Base-by-base conservation (phyloP, 768 basidiomycete genomes). In the Lactarius vividus region DNA sequence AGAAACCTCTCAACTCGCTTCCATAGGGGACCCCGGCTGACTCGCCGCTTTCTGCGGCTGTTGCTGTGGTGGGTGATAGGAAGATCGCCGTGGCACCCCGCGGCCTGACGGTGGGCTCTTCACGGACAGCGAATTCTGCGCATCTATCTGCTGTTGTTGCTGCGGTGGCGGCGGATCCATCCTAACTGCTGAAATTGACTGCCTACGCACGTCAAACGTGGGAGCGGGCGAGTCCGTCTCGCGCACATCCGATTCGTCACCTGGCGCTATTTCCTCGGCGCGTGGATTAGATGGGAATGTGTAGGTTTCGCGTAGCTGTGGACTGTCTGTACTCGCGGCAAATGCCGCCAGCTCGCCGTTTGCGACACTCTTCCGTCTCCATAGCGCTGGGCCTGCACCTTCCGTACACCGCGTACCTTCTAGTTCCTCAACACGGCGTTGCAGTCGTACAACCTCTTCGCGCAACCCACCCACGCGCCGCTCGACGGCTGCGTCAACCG, bases 351-450 rank as follows among this genome's bases (percentile, higher is more conserved):
- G 61, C 53, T 57, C 65, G 20, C 52, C 64, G 52, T 61, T 64
- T 37, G 70, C 56, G 35, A 72, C 57, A 67, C 75, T 74, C 63
- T 70, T 71, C 37, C 69, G 67, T 52, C 70, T 66, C 57, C 61
- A 62, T 33, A 52, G 31, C n/a, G 55, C 62, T 6, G 59, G 20
- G 26, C 62, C 44, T 37, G 57, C 15, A 42, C 44, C n/a, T 4
- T 53, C 61, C 31, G 61, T 16, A 60, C 75, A 73, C 15, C 82
- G 73, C 56, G 76, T 75, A 64, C 74, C 84, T 72, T 91, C 90
- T 53, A 92, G 77, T 70, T 91, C 89, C 57, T 88, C 87, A 55
- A 92, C 82, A 39, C 87, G 79, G 35, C 85, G 79, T 61, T 83
- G 81, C 64, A 93, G 76, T n/a, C 79, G 77, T 18, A 73, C 73